Evolutionary conservation across 768 basidiomycete genomes (phyloP).

Genomic region (Lentinus tigrinus): DNA sequence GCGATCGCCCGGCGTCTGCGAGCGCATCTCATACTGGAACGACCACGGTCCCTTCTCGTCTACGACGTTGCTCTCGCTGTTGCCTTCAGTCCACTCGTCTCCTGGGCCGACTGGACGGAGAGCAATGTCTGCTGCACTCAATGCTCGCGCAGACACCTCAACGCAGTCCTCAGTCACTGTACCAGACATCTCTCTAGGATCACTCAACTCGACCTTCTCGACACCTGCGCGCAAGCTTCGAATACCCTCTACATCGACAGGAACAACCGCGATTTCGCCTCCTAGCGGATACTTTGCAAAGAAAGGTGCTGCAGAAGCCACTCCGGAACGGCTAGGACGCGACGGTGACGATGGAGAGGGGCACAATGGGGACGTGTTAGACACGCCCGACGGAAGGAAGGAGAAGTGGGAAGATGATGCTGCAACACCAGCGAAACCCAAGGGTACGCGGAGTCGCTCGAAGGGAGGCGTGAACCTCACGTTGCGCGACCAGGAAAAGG

Average conservation of each 20-base stretch:
- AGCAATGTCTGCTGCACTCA: conserved; percentile 46
- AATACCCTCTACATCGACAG: conserved; percentile 49
- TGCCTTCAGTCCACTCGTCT: too few relatives aligned
- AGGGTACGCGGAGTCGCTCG: conserved; percentile 20
- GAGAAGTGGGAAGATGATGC: conserved; percentile 27
- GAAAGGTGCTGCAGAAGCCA: conserved; percentile 40
- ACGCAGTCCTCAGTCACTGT: conserved; percentile 44
- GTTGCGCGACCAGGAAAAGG: conserved; percentile 95
- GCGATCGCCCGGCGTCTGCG: too few relatives aligned
- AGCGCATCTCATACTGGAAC: too few relatives aligned
- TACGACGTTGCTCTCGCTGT: too few relatives aligned
- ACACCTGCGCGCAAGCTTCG: conserved; percentile 48
- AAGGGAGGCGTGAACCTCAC: conserved; percentile 54
- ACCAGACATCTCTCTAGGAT: conserved; percentile 60
- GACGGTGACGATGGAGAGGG: conserved; percentile 36
- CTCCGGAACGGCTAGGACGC: conserved; percentile 40
- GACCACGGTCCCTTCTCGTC: too few relatives aligned
- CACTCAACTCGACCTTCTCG: conserved; percentile 51
- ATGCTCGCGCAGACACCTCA: conserved; percentile 40
- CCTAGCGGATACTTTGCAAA: conserved; percentile 33
- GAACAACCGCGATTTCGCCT: conserved; percentile 45
- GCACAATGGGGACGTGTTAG: conserved; percentile 40
- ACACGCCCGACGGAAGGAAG: conserved; percentile 50
- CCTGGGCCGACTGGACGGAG: too few relatives aligned
- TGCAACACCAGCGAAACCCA: conserved; percentile 16